Evolutionary conservation across 352 stramenopile genomes (phyloP).

Genomic region (Globisporangium yorkense): DNA sequence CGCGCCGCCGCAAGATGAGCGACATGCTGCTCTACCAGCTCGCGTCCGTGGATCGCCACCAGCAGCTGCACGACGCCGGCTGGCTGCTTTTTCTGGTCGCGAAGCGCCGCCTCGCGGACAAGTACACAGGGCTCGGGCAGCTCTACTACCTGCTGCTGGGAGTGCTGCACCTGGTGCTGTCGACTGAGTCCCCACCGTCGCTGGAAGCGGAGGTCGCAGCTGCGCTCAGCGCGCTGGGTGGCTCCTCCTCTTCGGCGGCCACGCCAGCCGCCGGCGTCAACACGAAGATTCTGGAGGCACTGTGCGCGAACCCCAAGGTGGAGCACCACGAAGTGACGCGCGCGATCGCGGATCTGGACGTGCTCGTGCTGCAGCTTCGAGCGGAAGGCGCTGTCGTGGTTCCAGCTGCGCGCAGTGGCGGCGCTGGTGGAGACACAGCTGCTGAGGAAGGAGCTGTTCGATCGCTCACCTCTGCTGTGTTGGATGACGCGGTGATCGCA

Average conservation of each 20-base stretch:
- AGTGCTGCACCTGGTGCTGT: constrained; percentile 62
- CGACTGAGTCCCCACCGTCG: constrained; percentile 27
- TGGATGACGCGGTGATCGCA: constrained; percentile 31
- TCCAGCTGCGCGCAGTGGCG: neutral
- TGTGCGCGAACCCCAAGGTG: constrained; percentile 48
- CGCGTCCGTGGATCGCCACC: constrained; percentile 9
- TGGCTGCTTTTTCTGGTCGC: constrained; percentile 76
- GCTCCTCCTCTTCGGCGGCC: neutral
- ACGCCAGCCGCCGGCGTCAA: constrained; percentile 11
- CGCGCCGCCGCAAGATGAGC: constrained; percentile 15
- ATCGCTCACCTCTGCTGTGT: constrained; percentile 22
- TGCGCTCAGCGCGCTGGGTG: constrained; percentile 65
- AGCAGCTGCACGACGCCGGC: constrained; percentile 52
- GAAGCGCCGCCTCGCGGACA: constrained; percentile 29
- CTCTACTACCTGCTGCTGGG: constrained; percentile 77
- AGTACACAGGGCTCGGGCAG: constrained; percentile 56
- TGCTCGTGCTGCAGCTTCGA: constrained; percentile 33
- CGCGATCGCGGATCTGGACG: constrained; percentile 30
- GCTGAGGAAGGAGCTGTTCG: neutral
- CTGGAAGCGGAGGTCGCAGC: constrained; percentile 78
- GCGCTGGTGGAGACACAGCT: neutral
- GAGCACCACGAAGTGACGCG: constrained; percentile 34
- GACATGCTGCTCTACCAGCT: constrained; percentile 10
- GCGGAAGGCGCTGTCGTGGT: constrained; percentile 19
- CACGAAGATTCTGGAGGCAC: constrained; percentile 30